Conservation (phyloP, 495 filamentous ascomycete genomes). For the Massariosphaeria phaeospora region DNA sequence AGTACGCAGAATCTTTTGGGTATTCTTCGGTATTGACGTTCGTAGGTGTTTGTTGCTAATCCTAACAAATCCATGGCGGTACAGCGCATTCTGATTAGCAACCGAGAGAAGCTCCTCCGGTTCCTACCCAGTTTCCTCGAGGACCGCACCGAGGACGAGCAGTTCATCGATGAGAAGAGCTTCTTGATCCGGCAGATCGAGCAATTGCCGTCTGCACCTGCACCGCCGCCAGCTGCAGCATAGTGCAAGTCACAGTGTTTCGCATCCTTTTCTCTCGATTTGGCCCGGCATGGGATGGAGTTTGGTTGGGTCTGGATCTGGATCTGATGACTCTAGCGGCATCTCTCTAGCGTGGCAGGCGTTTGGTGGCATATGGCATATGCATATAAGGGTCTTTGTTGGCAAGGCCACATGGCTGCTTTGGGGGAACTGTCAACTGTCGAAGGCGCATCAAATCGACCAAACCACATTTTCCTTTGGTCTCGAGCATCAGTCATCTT, state of each 20-base stretch:
- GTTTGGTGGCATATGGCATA: slow-evolving; percentile 9
- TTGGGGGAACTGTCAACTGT: too few species aligned
- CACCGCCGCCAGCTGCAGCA: slow-evolving; percentile 4
- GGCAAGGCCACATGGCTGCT: too few species aligned
- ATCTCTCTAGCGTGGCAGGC: slow-evolving; percentile 7
- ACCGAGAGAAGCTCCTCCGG: slow-evolving; percentile 79
- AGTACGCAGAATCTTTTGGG: slow-evolving; percentile 20
- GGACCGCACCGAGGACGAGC: slow-evolving; percentile 94
- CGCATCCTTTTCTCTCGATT: background rate
- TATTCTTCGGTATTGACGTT: background rate
- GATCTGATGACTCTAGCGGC: background rate
- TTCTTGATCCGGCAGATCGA: slow-evolving; percentile 94
- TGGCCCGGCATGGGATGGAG: slow-evolving; percentile 22
- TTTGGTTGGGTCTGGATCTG: background rate
- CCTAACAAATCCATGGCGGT: slow-evolving; percentile 91
- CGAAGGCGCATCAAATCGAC: too few species aligned
- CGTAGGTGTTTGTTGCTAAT: slow-evolving; percentile 91
- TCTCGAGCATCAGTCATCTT: too few species aligned
- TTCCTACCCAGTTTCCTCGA: slow-evolving; percentile 90
- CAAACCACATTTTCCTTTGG: too few species aligned
- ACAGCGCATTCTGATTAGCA: slow-evolving; percentile 91
- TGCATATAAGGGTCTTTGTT: too few species aligned
- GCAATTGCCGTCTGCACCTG: slow-evolving; percentile 55
- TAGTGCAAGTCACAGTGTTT: background rate
- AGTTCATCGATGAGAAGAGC: slow-evolving; percentile 96